Percentiles rank a stretch among this genome's conserved stretches.
phyloP scores from a whole-genome alignment of 2,329 filamentous ascomycete genomes.

The Macrophomina pseudophaseolina region DNA sequence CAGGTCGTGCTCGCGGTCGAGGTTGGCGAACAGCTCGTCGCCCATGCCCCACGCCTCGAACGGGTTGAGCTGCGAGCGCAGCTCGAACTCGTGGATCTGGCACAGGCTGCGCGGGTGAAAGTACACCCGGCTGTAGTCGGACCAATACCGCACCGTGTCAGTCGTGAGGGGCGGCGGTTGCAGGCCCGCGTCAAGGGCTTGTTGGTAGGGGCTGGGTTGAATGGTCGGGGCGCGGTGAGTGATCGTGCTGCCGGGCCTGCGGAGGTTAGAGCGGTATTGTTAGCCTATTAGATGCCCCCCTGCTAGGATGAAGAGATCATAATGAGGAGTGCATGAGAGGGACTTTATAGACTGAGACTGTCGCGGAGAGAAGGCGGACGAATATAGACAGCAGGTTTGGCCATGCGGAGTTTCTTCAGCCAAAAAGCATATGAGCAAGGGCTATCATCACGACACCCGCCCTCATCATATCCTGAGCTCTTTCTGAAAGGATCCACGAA shows the following conservation, averaged over 20 bases:
- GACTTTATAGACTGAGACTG: too few species aligned
- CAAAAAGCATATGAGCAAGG: too few species aligned
- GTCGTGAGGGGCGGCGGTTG: conserved; percentile 68
- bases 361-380: too few species aligned
- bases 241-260: conserved; percentile 66
- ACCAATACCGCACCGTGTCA: conserved; percentile 89
- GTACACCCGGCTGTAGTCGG: conserved; percentile 90
- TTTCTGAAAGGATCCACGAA: background rate
- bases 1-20: conserved; percentile 74
- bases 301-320: too few species aligned
- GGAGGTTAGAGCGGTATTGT: background rate
- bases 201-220: conserved; percentile 74
- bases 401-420: too few species aligned
- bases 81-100: conserved; percentile 85
- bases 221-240: conserved; percentile 67
- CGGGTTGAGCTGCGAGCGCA: conserved; percentile 78
- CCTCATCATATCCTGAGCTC: background rate
- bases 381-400: too few species aligned
- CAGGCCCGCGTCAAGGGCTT: conserved; percentile 74
- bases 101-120: conserved; percentile 88
- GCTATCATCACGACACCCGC: too few species aligned
- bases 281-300: background rate
- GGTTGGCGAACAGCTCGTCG: conserved; percentile 46
- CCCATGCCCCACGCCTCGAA: conserved; percentile 70
- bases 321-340: too few species aligned